A percentile compares a stretch with the other conserved stretches of the same genome.
Evolutionary conservation across 768 basidiomycete genomes (phyloP).

Genomic region (Kwoniella shandongensis): DNA sequence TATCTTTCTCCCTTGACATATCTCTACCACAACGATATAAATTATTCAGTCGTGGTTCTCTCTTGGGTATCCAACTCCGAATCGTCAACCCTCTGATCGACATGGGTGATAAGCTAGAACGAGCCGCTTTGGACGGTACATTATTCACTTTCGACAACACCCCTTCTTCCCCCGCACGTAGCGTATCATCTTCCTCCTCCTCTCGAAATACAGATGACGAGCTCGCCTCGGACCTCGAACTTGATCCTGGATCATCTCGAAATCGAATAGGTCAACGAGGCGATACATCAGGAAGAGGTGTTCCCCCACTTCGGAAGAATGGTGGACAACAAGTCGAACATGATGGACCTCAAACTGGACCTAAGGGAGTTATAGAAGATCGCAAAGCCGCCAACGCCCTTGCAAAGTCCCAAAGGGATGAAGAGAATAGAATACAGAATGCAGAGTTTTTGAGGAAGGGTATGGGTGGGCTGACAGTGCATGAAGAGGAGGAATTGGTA

Average conservation of each 20-base stretch:
- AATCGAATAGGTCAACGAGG: constrained; percentile 10
- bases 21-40: too few relatives aligned
- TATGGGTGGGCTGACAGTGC: constrained; percentile 26
- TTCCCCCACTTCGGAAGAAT: background rate
- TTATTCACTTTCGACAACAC: constrained; percentile 22
- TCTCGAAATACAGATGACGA: constrained; percentile 35
- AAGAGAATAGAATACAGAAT: background rate
- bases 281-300: constrained; percentile 8
- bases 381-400: constrained; percentile 12
- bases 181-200: constrained; percentile 20
- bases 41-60: too few relatives aligned
- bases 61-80: too few relatives aligned
- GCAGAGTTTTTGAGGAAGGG: constrained; percentile 17
- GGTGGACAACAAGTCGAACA: constrained; percentile 7
- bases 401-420: background rate
- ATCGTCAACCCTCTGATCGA: too few relatives aligned
- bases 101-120: constrained; percentile 25
- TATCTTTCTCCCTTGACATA: too few relatives aligned
- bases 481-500: constrained; percentile 32
- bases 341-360: constrained; percentile 34
- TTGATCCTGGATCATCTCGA: background rate
- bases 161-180: constrained; percentile 24
- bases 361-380: constrained; percentile 42
- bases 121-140: constrained; percentile 27
- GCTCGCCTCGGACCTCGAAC: constrained; percentile 14